phyloP scores from a whole-genome alignment of 2,329 filamentous ascomycete species.

The Claviceps sp. region DNA sequence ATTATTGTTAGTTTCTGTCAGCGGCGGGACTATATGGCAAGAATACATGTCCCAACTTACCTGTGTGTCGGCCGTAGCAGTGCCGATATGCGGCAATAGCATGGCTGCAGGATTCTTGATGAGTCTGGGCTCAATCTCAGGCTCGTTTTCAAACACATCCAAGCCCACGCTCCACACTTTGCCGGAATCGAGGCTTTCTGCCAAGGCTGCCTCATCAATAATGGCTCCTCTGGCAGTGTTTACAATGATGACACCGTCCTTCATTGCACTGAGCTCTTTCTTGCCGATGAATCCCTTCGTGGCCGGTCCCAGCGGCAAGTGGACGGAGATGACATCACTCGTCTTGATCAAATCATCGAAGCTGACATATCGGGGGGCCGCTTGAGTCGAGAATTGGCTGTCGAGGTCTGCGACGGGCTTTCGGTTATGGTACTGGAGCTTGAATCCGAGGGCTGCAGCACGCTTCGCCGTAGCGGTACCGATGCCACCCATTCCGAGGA shows the following conservation, averaged over 20 bases:
- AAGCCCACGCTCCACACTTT: conserved; percentile 40
- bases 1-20: background rate
- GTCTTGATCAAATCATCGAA: conserved; percentile 40
- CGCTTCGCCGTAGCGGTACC: conserved; percentile 34
- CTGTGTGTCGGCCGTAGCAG: conserved; percentile 41
- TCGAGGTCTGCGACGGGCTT: conserved; percentile 23
- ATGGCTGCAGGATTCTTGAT: conserved; percentile 45
- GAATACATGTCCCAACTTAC: conserved; percentile 1
- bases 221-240: conserved; percentile 45
- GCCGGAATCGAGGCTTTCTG: conserved; percentile 36
- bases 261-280: conserved; percentile 37
- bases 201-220: conserved; percentile 42
- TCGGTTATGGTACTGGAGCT: conserved; percentile 45
- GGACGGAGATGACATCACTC: conserved; percentile 41
- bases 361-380: conserved; percentile 25
- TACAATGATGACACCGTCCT: conserved; percentile 40
- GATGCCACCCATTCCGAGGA: conserved; percentile 48
- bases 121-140: conserved; percentile 46
- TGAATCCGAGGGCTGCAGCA: conserved; percentile 41
- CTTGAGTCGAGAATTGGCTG: conserved; percentile 21
- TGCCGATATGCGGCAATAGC: conserved; percentile 55
- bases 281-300: conserved; percentile 40
- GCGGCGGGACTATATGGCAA: background rate
- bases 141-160: conserved; percentile 46
- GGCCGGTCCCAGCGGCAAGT: conserved; percentile 35